A percentile compares a stretch with the other conserved stretches of the same genome.
phyloP scores from a whole-genome alignment of 768 basidiomycete genomes.

The Cystobasidium ongulense region DNA sequence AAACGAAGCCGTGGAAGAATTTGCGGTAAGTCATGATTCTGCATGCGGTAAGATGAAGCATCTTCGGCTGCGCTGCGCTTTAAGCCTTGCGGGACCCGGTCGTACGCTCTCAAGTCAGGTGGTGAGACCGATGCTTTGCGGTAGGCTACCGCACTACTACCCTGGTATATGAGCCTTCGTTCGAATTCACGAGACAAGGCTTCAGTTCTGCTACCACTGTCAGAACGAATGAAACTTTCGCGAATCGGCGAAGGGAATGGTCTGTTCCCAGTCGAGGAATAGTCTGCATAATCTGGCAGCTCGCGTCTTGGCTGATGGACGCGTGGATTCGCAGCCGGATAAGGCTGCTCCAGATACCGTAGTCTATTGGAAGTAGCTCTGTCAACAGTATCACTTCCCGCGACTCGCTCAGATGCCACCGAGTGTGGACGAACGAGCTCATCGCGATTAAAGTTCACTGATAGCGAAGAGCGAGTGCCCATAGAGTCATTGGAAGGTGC shows the following conservation, averaged over 20 bases:
- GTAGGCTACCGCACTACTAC: background rate
- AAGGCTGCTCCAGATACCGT: background rate
- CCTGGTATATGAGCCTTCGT: background rate
- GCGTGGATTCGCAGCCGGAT: background rate
- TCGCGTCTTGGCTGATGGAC: background rate
- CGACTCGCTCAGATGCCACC: background rate
- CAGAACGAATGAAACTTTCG: background rate
- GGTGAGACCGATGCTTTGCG: background rate
- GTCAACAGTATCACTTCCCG: background rate
- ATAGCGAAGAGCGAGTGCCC: background rate
- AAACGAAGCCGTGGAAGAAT: background rate
- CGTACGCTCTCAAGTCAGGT: background rate
- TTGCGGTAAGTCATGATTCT: background rate
- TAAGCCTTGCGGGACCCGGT: background rate
- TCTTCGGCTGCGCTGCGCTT: background rate
- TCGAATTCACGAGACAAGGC: background rate
- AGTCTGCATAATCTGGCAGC: background rate
- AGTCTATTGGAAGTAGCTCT: background rate
- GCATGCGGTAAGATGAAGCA: background rate
- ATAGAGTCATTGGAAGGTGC: background rate
- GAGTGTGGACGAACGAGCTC: background rate
- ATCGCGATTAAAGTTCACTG: too few relatives aligned
- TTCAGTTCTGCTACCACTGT: background rate
- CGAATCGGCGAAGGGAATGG: background rate
- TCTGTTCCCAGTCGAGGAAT: background rate